phyloP scores from a whole-genome alignment of 371 early-diverging fungal genomes.

The Catenaria anguillulae region DNA sequence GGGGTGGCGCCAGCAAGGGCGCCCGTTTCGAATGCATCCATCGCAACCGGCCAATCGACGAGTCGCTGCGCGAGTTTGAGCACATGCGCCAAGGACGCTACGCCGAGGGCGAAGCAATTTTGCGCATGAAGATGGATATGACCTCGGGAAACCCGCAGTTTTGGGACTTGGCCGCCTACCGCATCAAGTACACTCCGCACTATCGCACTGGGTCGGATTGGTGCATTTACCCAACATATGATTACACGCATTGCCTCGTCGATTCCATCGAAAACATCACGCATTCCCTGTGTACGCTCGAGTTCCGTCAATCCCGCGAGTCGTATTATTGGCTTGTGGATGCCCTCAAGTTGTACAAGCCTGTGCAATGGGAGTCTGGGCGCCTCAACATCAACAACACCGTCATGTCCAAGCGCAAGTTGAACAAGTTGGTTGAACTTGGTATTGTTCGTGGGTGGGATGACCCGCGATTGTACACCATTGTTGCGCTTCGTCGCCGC shows the following conservation, averaged over 20 bases:
- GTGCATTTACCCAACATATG: slow-evolving; percentile 99
- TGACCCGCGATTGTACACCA: slow-evolving; percentile 96
- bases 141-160: slow-evolving; percentile 95
- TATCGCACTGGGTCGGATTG: slow-evolving; percentile 83
- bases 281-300: slow-evolving; percentile 98
- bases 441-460: slow-evolving; percentile 83
- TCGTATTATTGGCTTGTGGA: slow-evolving; percentile 99
- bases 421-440: slow-evolving; percentile 75
- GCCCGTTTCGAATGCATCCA: slow-evolving; percentile 80
- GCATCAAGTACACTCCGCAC: slow-evolving; percentile 85
- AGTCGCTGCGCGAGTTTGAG: slow-evolving; percentile 83
- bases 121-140: slow-evolving; percentile 99
- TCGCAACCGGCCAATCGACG: slow-evolving; percentile 83
- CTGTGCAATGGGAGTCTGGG: slow-evolving; percentile 99
- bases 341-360: slow-evolving; percentile 96
- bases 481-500: slow-evolving; percentile 91
- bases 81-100: slow-evolving; percentile 97
- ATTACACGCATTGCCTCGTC: slow-evolving; percentile 97
- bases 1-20: slow-evolving; percentile 82
- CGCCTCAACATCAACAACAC: slow-evolving; percentile 93
- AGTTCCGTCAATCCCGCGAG: slow-evolving; percentile 88
- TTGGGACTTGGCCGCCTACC: slow-evolving; percentile 98
- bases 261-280: slow-evolving; percentile 99
- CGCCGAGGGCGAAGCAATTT: slow-evolving; percentile 77
- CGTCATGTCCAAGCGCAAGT: slow-evolving; percentile 96